A percentile compares a stretch with the other conserved stretches of the same genome.
phyloP scores from a whole-genome alignment of 2,329 filamentous ascomycete species.

The Botryotinia globosa region DNA sequence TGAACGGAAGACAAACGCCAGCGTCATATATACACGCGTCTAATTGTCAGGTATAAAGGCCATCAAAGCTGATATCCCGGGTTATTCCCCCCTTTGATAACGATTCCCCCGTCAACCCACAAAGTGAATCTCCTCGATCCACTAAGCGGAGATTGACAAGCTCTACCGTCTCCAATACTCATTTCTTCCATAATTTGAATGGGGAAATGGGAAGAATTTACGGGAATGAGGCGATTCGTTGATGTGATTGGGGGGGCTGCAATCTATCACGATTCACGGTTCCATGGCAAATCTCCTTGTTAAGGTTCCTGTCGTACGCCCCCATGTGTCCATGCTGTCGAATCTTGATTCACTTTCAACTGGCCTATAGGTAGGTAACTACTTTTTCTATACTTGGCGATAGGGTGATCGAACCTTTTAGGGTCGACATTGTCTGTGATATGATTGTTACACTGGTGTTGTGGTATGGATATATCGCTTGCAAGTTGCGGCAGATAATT shows the following conservation, averaged over 20 bases:
- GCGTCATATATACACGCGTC: constrained; percentile 21
- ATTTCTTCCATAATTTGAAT: background rate
- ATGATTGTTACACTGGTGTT: background rate
- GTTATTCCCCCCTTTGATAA: constrained; percentile 15
- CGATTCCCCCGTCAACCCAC: constrained; percentile 1
- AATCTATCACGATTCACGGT: background rate
- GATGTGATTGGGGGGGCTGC: background rate
- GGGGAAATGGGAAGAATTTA: background rate
- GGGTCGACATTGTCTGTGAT: background rate
- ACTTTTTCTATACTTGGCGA: background rate
- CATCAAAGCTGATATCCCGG: background rate
- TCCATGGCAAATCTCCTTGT: background rate
- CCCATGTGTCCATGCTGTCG: background rate
- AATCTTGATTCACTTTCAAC: background rate
- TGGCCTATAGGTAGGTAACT: background rate
- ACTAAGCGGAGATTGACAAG: constrained; percentile 13
- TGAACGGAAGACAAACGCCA: background rate
- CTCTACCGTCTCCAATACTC: constrained; percentile 1
- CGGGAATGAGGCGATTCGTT: background rate
- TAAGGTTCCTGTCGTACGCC: background rate
- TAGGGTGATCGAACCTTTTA: background rate
- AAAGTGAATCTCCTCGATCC: constrained; percentile 11
- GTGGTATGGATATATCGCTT: background rate
- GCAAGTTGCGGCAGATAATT: too few species aligned
- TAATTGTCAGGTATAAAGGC: background rate